Conservation (phyloP, 768 basidiomycete genomes). For the Termitomyces sp. region DNA sequence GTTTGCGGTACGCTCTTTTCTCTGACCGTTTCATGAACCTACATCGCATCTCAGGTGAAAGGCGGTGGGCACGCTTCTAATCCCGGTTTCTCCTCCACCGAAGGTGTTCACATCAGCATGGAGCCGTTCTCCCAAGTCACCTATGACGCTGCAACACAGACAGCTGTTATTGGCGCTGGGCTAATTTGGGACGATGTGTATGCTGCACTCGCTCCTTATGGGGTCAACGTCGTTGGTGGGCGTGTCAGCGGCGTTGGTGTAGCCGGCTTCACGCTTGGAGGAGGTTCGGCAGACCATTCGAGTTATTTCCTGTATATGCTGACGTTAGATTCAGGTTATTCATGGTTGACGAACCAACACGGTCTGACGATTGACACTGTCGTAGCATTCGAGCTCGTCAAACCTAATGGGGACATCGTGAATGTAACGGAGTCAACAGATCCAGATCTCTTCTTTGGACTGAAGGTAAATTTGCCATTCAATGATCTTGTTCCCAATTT, state of each 20-base stretch:
- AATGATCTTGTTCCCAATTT: not conserved
- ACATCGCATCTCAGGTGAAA: conserved; percentile 37
- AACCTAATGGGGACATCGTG: conserved; percentile 42
- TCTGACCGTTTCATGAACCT: not conserved
- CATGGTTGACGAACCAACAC: conserved; percentile 56
- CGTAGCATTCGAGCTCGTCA: conserved; percentile 48
- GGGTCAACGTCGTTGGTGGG: conserved; percentile 53
- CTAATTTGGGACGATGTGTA: conserved; percentile 66
- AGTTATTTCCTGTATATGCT: conserved; percentile 20
- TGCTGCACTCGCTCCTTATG: conserved; percentile 38
- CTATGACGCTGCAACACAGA: conserved; percentile 34
- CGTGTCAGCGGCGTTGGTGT: conserved; percentile 55
- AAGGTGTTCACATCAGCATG: conserved; percentile 56
- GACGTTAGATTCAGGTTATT: conserved; percentile 41
- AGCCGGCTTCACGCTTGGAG: conserved; percentile 53
- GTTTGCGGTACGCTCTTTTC: conserved; percentile 41
- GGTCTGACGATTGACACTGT: conserved; percentile 57
- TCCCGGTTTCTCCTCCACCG: conserved; percentile 53
- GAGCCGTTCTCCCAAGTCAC: conserved; percentile 36
- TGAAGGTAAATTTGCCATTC: conserved; percentile 23
- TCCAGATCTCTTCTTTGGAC: conserved; percentile 34
- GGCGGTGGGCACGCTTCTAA: conserved; percentile 57
- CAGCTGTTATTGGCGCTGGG: conserved; percentile 36
- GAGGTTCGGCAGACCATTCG: conserved; percentile 38
- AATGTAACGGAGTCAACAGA: conserved; percentile 28